phyloP scores from a whole-genome alignment of 2,329 filamentous ascomycete species.

The Aspergillus ruber region DNA sequence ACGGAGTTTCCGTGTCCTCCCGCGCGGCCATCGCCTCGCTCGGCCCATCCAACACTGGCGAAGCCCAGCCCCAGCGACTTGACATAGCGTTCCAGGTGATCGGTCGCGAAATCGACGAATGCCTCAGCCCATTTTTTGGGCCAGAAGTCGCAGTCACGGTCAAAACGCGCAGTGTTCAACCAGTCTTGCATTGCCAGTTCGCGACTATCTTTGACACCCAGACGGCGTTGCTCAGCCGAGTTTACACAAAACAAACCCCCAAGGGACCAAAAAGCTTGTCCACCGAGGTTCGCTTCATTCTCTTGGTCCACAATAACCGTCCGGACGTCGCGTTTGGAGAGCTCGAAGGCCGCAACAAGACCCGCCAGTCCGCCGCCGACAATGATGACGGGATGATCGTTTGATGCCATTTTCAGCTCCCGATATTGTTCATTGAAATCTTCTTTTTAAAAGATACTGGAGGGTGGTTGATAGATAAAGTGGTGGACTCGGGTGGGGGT shows the following conservation, averaged over 20 bases:
- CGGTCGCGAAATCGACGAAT: conserved; percentile 56
- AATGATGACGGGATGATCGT: background rate
- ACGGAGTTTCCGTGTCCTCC: conserved; percentile 58
- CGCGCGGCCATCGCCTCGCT: conserved; percentile 51
- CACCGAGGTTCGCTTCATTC: no score
- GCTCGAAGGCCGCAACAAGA: no score
- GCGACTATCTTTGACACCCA: conserved; percentile 54
- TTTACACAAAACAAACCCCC: conserved; percentile 57
- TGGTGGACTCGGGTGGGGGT: no score
- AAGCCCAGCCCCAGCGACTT: conserved; percentile 50
- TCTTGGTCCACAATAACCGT: no score
- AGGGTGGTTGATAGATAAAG: no score
- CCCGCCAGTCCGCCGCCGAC: conserved; percentile 15
- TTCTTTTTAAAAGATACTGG: no score
- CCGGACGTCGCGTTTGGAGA: no score
- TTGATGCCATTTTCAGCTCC: no score
- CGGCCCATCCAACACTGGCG: conserved; percentile 55
- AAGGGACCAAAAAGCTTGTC: conserved; percentile 35
- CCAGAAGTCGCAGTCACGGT: conserved; percentile 53
- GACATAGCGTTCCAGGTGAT: conserved; percentile 54
- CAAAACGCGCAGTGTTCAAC: conserved; percentile 53
- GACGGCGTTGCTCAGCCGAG: conserved; percentile 50
- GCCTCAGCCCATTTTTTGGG: conserved; percentile 57
- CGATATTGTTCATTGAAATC: no score
- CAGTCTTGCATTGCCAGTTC: conserved; percentile 55